These are phyloP conservation scores for Microbotryomycetes sp. DNA, from an alignment of 1,284 basidiomycete genomes.

Conservation along the genomic window DNA sequence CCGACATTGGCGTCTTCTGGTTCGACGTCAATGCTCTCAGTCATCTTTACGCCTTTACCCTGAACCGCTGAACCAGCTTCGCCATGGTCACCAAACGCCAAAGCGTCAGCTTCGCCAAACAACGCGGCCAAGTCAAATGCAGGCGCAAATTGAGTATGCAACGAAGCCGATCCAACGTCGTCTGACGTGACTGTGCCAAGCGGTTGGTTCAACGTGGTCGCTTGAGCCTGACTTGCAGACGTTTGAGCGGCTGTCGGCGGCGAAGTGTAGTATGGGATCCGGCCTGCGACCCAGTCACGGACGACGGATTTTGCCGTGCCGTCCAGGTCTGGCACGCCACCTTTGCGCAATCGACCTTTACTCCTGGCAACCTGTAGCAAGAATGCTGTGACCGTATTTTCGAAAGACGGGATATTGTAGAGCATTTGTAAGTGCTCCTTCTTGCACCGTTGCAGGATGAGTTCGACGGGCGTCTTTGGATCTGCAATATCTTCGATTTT, in stretches of 20 bases:
- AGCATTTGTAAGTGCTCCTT: conserved; percentile 63
- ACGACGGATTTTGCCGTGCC: conserved; percentile 77
- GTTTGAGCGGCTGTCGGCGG: conserved; percentile 68
- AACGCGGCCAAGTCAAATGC: conserved; percentile 67
- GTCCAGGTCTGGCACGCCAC: conserved; percentile 83
- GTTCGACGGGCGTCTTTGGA: conserved; percentile 82
- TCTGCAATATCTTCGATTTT: conserved; percentile 89
- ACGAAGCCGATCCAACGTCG: conserved; percentile 66
- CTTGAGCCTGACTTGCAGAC: conserved; percentile 46
- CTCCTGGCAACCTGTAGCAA: conserved; percentile 82
- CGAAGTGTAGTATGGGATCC: conserved; percentile 78
- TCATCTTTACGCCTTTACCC: conserved; percentile 29
- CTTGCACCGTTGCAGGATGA: conserved; percentile 68
- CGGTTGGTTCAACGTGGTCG: conserved; percentile 39
- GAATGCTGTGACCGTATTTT: conserved; percentile 66
- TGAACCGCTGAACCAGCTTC: conserved; percentile 44
- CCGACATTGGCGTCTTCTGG: conserved; percentile 26
- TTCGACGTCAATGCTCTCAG: conserved; percentile 31
- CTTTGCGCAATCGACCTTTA: conserved; percentile 78
- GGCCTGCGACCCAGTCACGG: conserved; percentile 92
- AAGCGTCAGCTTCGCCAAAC: conserved; percentile 65
- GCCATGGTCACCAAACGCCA: conserved; percentile 57
- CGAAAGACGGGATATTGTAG: conserved; percentile 73
- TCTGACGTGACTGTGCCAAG: conserved; percentile 58
- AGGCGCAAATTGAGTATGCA: conserved; percentile 56